Conservation (phyloP, 2,329 filamentous ascomycete genomes). For the Fusarium denticulatum region DNA sequence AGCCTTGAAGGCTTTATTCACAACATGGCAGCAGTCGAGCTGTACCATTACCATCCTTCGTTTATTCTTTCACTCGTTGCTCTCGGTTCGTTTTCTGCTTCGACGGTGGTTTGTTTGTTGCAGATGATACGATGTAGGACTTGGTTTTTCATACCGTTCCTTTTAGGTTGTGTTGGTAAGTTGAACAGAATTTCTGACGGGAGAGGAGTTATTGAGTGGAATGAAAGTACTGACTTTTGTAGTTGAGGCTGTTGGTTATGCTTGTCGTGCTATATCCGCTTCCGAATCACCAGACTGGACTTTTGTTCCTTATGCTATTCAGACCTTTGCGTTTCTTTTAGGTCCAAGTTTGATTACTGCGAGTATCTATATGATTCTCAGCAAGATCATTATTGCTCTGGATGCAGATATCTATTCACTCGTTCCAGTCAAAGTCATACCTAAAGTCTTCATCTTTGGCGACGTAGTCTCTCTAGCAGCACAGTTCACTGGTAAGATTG, state of each 20-base stretch:
- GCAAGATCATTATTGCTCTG: constrained; percentile 49
- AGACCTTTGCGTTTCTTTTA: constrained; percentile 48
- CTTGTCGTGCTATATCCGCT: constrained; percentile 57
- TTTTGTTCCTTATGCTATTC: constrained; percentile 48
- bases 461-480: constrained; percentile 56
- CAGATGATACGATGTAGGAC: constrained; percentile 54
- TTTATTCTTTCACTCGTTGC: constrained; percentile 53
- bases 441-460: constrained; percentile 59
- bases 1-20: neutral
- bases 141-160: constrained; percentile 62
- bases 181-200: too few relatives aligned
- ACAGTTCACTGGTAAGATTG: constrained; percentile 18
- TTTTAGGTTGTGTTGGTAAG: constrained; percentile 59
- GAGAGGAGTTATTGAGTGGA: too few relatives aligned
- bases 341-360: constrained; percentile 55
- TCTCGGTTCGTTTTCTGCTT: constrained; percentile 49
- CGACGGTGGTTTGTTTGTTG: constrained; percentile 50
- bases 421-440: constrained; percentile 55
- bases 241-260: constrained; percentile 50
- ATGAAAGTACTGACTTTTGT: neutral
- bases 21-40: constrained; percentile 14
- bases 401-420: constrained; percentile 52
- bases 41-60: constrained; percentile 60
- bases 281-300: constrained; percentile 49
- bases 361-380: constrained; percentile 57